These are phyloP conservation scores for Oenanthe sinensis DNA, from an alignment of 129 eudicot species.

Conservation along the genomic window DNA sequence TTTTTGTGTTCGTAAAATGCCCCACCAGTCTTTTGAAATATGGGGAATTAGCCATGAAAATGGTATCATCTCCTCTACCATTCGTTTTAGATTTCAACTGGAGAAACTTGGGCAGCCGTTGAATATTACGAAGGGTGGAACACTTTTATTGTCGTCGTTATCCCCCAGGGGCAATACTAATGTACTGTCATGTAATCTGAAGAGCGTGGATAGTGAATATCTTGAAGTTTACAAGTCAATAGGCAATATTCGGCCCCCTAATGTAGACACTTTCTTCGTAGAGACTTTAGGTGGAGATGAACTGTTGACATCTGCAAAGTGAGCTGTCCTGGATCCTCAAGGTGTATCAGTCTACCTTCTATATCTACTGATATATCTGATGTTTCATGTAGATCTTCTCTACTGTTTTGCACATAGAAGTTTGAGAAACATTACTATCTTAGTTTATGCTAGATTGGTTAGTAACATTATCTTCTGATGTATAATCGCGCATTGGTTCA, in stretches of 20 bases:
- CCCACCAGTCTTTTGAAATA: background rate
- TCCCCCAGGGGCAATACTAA: background rate
- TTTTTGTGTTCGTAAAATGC: background rate
- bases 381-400: background rate
- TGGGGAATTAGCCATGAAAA: background rate
- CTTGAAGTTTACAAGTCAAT: background rate
- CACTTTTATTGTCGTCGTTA: background rate
- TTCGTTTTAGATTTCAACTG: background rate
- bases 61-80: background rate
- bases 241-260: background rate
- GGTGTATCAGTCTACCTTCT: background rate
- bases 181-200: background rate
- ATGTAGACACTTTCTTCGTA: background rate
- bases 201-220: background rate
- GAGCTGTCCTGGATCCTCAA: background rate
- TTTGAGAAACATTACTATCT: no score
- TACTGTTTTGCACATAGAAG: background rate
- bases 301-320: background rate
- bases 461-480: no score
- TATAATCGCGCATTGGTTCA: no score
- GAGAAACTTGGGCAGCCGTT: background rate
- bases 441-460: no score
- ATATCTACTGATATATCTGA: no score
- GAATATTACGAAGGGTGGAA: constrained; percentile 10
- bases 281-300: constrained; percentile 2